phyloP scores from a whole-genome alignment of 495 filamentous ascomycete genomes.

The Penicillium robsamsonii region DNA sequence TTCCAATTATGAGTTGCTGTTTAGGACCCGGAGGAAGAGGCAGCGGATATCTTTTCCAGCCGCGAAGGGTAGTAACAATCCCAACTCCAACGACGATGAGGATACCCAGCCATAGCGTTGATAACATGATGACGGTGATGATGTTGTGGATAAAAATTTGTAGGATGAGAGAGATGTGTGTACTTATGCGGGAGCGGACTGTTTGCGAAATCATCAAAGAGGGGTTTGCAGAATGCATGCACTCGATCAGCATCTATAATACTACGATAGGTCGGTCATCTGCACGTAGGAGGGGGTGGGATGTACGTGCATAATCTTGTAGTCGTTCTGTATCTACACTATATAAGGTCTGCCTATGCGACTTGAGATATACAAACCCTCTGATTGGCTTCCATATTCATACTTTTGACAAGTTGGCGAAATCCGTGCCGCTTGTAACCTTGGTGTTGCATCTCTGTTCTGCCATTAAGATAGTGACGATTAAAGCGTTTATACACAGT shows the following conservation, averaged over 20 bases:
- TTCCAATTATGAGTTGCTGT: constrained; percentile 46
- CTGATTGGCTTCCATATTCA: not conserved
- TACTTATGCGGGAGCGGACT: not conserved
- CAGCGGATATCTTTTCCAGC: constrained; percentile 2
- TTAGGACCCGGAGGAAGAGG: constrained; percentile 49
- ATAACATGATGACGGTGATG: not conserved
- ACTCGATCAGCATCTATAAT: not conserved
- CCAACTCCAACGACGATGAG: not conserved
- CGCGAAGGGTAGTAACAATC: not conserved
- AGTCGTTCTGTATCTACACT: not conserved
- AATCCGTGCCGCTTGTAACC: not conserved
- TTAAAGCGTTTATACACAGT: not conserved
- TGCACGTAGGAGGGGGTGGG: not conserved
- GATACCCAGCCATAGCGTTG: not conserved
- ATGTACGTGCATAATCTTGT: not conserved
- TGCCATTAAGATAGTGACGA: not conserved
- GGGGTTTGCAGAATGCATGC: not conserved
- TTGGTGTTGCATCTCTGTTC: not conserved
- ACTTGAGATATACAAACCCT: not conserved
- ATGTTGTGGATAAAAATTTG: not conserved
- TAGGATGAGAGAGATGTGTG: not conserved
- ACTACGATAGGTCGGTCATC: not conserved
- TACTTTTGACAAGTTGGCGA: not conserved
- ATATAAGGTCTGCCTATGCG: no score
- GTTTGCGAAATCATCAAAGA: not conserved